A percentile compares a stretch with the other conserved stretches of the same genome.
These are phyloP conservation scores for Pichia gijzeniarum DNA, from an alignment of 805 yeast genomes.

Conservation along the genomic window DNA sequence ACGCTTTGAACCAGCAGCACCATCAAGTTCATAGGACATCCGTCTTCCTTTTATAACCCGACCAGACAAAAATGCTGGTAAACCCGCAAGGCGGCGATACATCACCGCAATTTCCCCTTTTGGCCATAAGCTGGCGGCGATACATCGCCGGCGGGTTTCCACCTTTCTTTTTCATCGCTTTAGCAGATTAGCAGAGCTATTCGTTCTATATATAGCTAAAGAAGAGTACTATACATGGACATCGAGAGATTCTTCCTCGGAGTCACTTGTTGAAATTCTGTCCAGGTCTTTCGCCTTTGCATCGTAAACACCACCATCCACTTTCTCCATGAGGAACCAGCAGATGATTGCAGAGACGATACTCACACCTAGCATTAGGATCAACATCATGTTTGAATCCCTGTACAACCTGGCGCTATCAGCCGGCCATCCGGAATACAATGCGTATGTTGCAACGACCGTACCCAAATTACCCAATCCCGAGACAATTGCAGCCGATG, in stretches of 20 bases:
- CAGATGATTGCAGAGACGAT: constrained; percentile 43
- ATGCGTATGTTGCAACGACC: constrained; percentile 79
- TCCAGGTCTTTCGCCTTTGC: constrained; percentile 1
- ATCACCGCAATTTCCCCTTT: too few species aligned
- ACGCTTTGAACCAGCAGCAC: too few species aligned
- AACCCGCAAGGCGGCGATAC: too few species aligned
- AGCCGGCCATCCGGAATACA: constrained; percentile 82
- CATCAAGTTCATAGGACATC: too few species aligned
- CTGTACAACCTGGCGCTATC: constrained; percentile 56
- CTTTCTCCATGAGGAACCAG: constrained; percentile 19
- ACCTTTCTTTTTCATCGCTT: not conserved
- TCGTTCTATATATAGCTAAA: too few species aligned
- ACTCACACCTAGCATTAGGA: constrained; percentile 67
- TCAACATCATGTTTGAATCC: constrained; percentile 79
- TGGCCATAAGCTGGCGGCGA: too few species aligned
- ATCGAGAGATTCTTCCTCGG: not conserved
- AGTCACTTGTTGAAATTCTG: not conserved
- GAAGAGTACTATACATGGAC: not conserved
- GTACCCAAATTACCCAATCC: constrained; percentile 87
- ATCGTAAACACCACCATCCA: constrained; percentile 17
- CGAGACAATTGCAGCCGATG: constrained; percentile 73
- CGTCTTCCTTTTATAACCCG: too few species aligned
- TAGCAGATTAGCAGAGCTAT: too few species aligned
- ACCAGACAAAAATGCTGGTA: too few species aligned
- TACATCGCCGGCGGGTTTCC: not conserved